Base-by-base conservation (phyloP, 106 monocot species). In the Apostasia shenzhenica region DNA sequence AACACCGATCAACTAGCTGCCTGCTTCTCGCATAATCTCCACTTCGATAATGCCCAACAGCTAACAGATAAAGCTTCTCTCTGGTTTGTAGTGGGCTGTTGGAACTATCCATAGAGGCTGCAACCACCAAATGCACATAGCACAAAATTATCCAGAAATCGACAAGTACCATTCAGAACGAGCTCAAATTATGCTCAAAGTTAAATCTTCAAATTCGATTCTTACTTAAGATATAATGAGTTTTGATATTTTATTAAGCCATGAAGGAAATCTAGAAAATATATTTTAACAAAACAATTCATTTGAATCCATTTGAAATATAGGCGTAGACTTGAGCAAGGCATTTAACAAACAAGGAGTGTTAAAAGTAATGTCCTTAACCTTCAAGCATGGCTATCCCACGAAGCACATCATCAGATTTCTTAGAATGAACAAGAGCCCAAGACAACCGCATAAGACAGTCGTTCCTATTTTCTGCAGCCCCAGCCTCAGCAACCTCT, bases 341-440 rank as follows among this genome's bases (percentile, higher is more conserved):
- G 26, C 26, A 26, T 26, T 26, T 26, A 26, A 26, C 26, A 26
- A 26, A 26, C 26, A 26, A 26, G 26, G 26, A 26, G 26, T 26
- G 26, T 26, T 26, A 26, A 26, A 26, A 26, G 26, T 26, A 26
- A 26, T 26, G 26, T 26, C 26, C 26, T 26, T 55, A 5, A 76
- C 97, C 97, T 89, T 97, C 89, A 56, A 97, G 89, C 97, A 97
- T 97, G 57, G 66, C 92, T 46, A 97, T 92, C 40, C 92, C 97
- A 54, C 97, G 82, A 60, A 87, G 84, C 66, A 97, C 97, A 81
- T 97, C 97, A 60, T 92, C 97, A 26, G 89, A 64, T 12, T 92
- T 82, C 72, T 81, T 86, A 38, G 97, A 92, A 72, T 97, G 97
- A 65, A 97, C 97, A 73, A 97, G 97, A 67, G 97, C 79, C 97